These are phyloP conservation scores for Amaranthus hypochondriacus DNA, from an alignment of 148 eudicot species.

Conservation along the genomic window DNA sequence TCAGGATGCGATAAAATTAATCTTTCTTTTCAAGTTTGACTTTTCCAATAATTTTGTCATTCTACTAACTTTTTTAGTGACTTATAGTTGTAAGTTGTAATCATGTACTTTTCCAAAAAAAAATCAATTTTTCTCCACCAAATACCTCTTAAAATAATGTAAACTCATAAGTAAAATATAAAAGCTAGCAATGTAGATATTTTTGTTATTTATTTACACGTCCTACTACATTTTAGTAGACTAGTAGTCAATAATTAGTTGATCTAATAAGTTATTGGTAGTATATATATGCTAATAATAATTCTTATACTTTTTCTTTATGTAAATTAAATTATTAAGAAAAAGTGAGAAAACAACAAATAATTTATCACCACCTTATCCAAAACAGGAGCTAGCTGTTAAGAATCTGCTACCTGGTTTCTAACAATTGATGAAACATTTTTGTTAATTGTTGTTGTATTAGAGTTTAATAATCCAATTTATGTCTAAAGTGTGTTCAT, in stretches of 20 bases:
- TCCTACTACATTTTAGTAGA: no score
- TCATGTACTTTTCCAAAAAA: no score
- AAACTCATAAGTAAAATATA: no score
- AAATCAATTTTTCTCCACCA: no score
- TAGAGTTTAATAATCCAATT: not conserved
- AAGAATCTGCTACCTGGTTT: constrained; percentile 19
- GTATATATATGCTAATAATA: not conserved
- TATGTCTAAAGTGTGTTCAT: not conserved
- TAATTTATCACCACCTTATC: not conserved
- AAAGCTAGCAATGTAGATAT: no score
- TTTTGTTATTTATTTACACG: no score
- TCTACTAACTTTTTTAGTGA: no score
- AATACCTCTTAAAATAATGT: no score
- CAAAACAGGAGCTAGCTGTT: constrained; percentile 15
- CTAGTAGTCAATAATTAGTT: not conserved
- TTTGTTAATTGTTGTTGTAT: constrained; percentile 5
- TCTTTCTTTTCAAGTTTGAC: no score
- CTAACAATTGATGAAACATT: constrained; percentile 10
- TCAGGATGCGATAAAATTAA: no score
- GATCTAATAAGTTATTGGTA: not conserved
- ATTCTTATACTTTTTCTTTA: not conserved
- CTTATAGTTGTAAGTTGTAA: no score
- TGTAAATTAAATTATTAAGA: not conserved
- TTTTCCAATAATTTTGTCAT: no score
- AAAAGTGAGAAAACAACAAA: not conserved